Percentiles rank a stretch among this genome's conserved stretches.
These are phyloP conservation scores for Papiliotrema fonsecae DNA, from an alignment of 1,284 basidiomycete genomes.

Conservation along the genomic window DNA sequence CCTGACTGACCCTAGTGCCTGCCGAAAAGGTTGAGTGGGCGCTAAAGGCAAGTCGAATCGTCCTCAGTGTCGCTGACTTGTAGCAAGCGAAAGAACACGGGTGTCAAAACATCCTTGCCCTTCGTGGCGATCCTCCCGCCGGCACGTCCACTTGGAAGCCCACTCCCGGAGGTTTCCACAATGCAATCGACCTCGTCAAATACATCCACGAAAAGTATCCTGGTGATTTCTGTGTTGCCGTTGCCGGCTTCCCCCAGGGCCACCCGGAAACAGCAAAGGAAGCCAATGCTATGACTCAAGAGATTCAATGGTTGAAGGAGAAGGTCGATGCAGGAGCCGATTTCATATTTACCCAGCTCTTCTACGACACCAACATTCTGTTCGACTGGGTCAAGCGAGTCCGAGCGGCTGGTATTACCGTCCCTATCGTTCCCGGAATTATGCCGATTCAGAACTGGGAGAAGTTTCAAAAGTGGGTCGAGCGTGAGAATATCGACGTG, in stretches of 20 bases:
- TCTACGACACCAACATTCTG: constrained; percentile 89
- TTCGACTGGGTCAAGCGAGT: constrained; percentile 78
- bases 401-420: constrained; percentile 77
- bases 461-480: constrained; percentile 88
- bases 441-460: constrained; percentile 99
- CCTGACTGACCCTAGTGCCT: constrained; percentile 56
- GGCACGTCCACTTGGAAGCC: constrained; percentile 88
- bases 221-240: constrained; percentile 90
- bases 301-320: constrained; percentile 78
- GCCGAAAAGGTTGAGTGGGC: constrained; percentile 88
- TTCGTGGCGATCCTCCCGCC: constrained; percentile 86
- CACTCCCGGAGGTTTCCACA: constrained; percentile 78
- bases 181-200: constrained; percentile 83
- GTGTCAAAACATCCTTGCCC: constrained; percentile 90
- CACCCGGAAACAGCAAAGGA: constrained; percentile 59
- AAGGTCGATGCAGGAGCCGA: constrained; percentile 95
- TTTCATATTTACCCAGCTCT: constrained; percentile 94
- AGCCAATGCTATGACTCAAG: constrained; percentile 51
- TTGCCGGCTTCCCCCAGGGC: constrained; percentile 81
- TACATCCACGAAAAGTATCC: constrained; percentile 77
- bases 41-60: constrained; percentile 59
- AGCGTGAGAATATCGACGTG: constrained; percentile 76
- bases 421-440: constrained; percentile 87
- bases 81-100: constrained; percentile 88
- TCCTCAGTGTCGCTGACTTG: constrained; percentile 9